These are phyloP conservation scores for Angomonas ambiguus DNA, from an alignment of 208 protist genomes.

Conservation along the genomic window DNA sequence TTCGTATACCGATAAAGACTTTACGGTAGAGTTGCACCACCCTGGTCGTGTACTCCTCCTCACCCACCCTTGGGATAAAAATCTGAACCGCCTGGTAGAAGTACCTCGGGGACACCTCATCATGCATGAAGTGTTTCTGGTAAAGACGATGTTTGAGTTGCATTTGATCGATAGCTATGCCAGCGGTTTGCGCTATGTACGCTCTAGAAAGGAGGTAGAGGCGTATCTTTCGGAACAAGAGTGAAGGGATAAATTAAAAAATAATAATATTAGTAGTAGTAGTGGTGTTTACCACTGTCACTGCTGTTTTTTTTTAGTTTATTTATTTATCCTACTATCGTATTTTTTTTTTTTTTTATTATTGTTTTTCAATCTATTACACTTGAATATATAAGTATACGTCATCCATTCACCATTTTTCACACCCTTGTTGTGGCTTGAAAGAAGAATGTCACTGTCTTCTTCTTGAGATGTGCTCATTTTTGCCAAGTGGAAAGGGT, in stretches of 20 bases:
- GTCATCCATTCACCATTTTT: too few relatives aligned
- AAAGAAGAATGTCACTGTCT: too few relatives aligned
- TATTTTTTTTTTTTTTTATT: conserved; percentile 9
- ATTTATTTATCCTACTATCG: conserved; percentile 9
- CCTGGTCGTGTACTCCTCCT: neutral
- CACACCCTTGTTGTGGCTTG: too few relatives aligned
- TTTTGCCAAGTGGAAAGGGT: too few relatives aligned
- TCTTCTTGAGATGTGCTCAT: too few relatives aligned
- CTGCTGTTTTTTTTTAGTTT: neutral
- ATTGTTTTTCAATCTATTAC: neutral
- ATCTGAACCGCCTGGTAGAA: neutral
- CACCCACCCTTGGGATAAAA: neutral
- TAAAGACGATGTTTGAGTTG: neutral
- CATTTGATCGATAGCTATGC: conserved; percentile 32
- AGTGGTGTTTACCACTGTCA: neutral
- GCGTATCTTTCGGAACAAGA: neutral
- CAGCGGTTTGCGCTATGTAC: conserved; percentile 18
- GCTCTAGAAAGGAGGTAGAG: neutral
- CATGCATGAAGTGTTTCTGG: neutral
- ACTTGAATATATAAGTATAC: too few relatives aligned
- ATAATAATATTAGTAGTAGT: too few relatives aligned
- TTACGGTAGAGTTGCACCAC: neutral
- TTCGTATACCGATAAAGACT: neutral
- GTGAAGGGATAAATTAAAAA: too few relatives aligned
- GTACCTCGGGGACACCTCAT: neutral